Conservation (phyloP, 257 asterid species). For the Echium plantagineum region DNA sequence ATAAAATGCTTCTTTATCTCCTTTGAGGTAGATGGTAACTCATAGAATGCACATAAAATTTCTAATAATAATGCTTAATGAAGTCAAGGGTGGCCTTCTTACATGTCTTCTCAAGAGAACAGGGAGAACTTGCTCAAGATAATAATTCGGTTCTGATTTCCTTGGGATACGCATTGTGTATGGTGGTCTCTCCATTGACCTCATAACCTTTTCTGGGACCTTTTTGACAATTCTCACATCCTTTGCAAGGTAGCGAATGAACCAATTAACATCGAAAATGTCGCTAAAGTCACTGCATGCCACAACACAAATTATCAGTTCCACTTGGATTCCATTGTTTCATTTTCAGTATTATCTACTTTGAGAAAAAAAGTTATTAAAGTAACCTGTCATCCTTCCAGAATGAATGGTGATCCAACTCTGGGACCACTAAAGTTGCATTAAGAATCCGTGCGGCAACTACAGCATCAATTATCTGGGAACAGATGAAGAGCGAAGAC, state of each 20-base stretch:
- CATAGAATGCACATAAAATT: too few relatives aligned
- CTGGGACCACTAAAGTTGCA: slow-evolving; percentile 93
- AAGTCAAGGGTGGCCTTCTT: slow-evolving; percentile 23
- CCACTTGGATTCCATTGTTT: neutral
- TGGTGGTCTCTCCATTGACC: slow-evolving; percentile 89
- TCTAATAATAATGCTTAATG: neutral
- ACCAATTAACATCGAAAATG: slow-evolving; percentile 91
- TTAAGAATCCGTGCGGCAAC: slow-evolving; percentile 91
- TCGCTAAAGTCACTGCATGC: slow-evolving; percentile 78
- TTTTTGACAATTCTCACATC: slow-evolving; percentile 77
- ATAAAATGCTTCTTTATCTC: too few relatives aligned
- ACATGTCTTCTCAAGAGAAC: slow-evolving; percentile 80
- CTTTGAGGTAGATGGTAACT: too few relatives aligned
- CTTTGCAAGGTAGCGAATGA: slow-evolving; percentile 81
- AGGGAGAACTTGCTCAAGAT: slow-evolving; percentile 90
- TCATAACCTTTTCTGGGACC: slow-evolving; percentile 92
- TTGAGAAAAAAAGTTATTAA: neutral
- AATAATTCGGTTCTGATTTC: slow-evolving; percentile 93
- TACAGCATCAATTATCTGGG: slow-evolving; percentile 94
- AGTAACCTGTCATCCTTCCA: slow-evolving; percentile 97
- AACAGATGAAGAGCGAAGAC: slow-evolving; percentile 6
- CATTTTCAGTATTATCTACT: neutral
- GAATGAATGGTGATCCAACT: slow-evolving; percentile 87
- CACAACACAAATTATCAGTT: slow-evolving; percentile 11
- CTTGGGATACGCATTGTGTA: slow-evolving; percentile 99